Conservation (phyloP, 495 filamentous ascomycete genomes). For the Filosporella fistucella region DNA sequence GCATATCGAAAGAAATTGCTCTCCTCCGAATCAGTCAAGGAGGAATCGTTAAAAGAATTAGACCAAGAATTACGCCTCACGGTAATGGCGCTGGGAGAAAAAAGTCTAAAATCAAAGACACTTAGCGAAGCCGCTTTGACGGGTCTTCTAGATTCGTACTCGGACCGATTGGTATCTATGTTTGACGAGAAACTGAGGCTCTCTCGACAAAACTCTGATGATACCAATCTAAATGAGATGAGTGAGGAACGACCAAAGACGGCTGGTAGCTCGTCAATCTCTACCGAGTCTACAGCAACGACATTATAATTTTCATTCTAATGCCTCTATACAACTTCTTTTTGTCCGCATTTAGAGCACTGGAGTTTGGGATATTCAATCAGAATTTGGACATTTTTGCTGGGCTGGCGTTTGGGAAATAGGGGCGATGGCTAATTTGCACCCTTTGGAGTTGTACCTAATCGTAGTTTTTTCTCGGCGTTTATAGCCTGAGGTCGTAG, state of each 20-base stretch:
- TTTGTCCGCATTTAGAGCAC: too few species aligned
- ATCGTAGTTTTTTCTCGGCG: too few species aligned
- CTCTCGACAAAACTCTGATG: constrained; percentile 13
- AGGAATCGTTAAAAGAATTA: constrained; percentile 65
- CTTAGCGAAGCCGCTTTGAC: constrained; percentile 56
- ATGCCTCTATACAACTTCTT: too few species aligned
- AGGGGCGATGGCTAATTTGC: too few species aligned
- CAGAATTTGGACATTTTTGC: too few species aligned
- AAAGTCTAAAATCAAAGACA: constrained; percentile 41
- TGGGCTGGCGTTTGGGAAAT: too few species aligned
- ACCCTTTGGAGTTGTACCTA: too few species aligned
- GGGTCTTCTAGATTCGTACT: constrained; percentile 66
- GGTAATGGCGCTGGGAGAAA: constrained; percentile 60
- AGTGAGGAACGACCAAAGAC: constrained; percentile 20
- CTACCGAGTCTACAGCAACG: too few species aligned
- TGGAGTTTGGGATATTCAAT: too few species aligned
- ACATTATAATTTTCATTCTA: too few species aligned
- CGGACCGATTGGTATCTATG: constrained; percentile 62
- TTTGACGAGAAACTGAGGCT: constrained; percentile 63
- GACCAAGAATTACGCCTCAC: constrained; percentile 78
- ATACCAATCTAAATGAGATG: neutral
- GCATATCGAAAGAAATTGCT: constrained; percentile 79
- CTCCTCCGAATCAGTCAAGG: constrained; percentile 55
- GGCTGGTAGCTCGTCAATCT: constrained; percentile 11
- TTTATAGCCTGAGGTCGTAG: too few species aligned